Evolutionary conservation across 352 stramenopile species (phyloP).

Genomic region (Phytopythium kandeliae): DNA sequence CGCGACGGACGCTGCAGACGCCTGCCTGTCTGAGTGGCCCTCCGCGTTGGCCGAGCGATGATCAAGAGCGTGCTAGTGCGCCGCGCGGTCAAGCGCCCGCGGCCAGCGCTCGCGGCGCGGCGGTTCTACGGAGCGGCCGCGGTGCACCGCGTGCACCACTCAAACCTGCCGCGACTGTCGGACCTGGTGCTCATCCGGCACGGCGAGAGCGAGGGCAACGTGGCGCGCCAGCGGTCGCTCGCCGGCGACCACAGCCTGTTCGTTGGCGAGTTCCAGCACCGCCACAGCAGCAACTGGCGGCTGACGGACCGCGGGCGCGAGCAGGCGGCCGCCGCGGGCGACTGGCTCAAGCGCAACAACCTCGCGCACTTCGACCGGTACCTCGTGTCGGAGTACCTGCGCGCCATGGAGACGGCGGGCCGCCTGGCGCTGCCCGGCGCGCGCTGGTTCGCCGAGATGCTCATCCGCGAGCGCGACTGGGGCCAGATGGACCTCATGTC

Average conservation of each 20-base stretch:
- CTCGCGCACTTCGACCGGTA: constrained; percentile 79
- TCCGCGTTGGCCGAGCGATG: no score
- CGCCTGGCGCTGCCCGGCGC: constrained; percentile 66
- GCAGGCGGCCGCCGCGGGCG: constrained; percentile 66
- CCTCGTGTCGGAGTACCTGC: constrained; percentile 85
- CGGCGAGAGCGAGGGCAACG: constrained; percentile 86
- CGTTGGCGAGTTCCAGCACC: constrained; percentile 83
- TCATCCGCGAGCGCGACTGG: constrained; percentile 87
- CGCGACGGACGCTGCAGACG: no score
- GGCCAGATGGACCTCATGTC: constrained; percentile 89
- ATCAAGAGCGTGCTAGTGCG: constrained; percentile 8
- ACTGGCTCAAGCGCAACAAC: constrained; percentile 79
- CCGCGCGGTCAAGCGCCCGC: constrained; percentile 6
- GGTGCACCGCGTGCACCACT: constrained; percentile 13
- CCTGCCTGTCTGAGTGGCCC: no score
- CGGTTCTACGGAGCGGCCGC: constrained; percentile 7
- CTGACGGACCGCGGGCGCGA: constrained; percentile 78
- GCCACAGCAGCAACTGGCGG: constrained; percentile 85
- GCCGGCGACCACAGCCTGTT: constrained; percentile 84
- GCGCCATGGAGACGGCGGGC: constrained; percentile 81
- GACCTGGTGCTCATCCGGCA: constrained; percentile 87
- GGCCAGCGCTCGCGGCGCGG: not conserved
- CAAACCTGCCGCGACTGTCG: constrained; percentile 47
- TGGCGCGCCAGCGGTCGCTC: constrained; percentile 78
- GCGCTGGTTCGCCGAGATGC: constrained; percentile 86